phyloP scores from a whole-genome alignment of 805 yeast species.

The Torulaspora gathmanii region DNA sequence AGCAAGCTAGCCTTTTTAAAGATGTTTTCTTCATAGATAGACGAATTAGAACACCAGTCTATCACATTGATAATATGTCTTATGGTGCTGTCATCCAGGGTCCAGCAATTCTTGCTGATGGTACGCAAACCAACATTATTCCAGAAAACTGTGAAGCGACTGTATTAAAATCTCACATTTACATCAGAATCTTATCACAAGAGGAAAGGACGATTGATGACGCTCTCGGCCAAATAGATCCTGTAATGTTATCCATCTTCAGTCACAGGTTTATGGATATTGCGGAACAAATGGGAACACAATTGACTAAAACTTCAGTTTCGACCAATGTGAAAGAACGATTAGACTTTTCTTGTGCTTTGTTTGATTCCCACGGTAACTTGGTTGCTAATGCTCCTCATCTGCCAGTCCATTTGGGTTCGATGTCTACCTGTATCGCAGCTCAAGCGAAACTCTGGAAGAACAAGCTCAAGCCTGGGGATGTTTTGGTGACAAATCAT shows the following conservation, averaged over 20 bases:
- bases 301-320: conserved; percentile 73
- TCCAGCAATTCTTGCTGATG: conserved; percentile 75
- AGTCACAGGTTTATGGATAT: conserved; percentile 85
- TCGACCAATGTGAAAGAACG: conserved; percentile 82
- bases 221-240: conserved; percentile 41
- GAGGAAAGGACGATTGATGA: conserved; percentile 10
- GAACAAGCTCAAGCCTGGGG: conserved; percentile 62
- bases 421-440: conserved; percentile 76
- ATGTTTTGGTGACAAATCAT: conserved; percentile 71
- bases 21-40: conserved; percentile 54
- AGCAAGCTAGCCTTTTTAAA: conserved; percentile 37
- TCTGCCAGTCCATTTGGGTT: conserved; percentile 80
- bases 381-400: conserved; percentile 86
- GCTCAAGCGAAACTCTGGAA: conserved; percentile 64
- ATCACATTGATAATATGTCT: conserved; percentile 47
- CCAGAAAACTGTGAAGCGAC: conserved; percentile 58
- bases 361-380: conserved; percentile 71
- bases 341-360: conserved; percentile 78
- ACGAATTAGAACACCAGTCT: conserved; percentile 50
- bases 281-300: conserved; percentile 85
- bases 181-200: conserved; percentile 35
- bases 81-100: conserved; percentile 55
- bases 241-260: conserved; percentile 68
- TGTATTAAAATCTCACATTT: conserved; percentile 58
- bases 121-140: conserved; percentile 73